These are phyloP conservation scores for Taphrina communis DNA, from an alignment of 1,139 yeast genomes.

Conservation along the genomic window DNA sequence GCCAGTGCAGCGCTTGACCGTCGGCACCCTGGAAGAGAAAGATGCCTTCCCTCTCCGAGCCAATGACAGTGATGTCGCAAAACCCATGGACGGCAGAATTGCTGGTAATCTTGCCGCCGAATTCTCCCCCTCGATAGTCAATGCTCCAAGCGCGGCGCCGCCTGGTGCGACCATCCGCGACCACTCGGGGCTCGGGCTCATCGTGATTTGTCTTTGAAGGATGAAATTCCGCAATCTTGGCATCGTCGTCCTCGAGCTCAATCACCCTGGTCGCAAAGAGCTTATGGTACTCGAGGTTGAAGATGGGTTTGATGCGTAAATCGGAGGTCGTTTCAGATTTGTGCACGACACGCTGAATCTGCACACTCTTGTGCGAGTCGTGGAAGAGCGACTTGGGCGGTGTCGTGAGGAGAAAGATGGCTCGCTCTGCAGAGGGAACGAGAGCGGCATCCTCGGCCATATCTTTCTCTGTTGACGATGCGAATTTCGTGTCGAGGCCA, in stretches of 20 bases:
- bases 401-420: constrained; percentile 27
- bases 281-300: constrained; percentile 31
- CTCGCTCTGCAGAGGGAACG: constrained; percentile 15
- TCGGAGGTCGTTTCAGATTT: constrained; percentile 4
- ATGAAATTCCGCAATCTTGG: constrained; percentile 31
- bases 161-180: background rate
- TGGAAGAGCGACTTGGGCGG: constrained; percentile 34
- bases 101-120: constrained; percentile 24
- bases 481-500: no score
- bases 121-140: constrained; percentile 23
- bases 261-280: constrained; percentile 23
- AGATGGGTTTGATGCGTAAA: constrained; percentile 30
- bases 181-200: background rate
- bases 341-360: constrained; percentile 23
- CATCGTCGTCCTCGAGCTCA: constrained; percentile 37
- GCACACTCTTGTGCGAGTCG: constrained; percentile 26
- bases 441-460: constrained; percentile 13
- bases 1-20: constrained; percentile 19
- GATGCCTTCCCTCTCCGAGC: constrained; percentile 12
- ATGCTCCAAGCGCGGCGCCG: constrained; percentile 21
- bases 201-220: constrained; percentile 8
- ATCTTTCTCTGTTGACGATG: background rate
- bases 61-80: constrained; percentile 10
- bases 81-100: background rate
- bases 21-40: constrained; percentile 25